Percentiles rank a stretch among this genome's conserved stretches.
Evolutionary conservation across 1,139 yeast species (phyloP).

Genomic region (Debaryomycetaceae sp.): DNA sequence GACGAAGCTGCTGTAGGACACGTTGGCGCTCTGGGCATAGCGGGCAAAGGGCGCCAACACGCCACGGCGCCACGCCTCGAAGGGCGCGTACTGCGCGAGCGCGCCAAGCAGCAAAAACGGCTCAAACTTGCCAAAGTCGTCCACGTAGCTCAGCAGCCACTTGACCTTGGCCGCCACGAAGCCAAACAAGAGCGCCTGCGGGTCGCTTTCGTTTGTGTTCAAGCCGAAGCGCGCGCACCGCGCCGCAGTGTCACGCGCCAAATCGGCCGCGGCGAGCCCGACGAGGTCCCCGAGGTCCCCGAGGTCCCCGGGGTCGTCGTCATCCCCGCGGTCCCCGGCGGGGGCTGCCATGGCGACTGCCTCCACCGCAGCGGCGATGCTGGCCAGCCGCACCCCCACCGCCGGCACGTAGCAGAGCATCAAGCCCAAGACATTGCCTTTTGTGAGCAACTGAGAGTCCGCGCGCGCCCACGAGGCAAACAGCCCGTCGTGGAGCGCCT

Average conservation of each 20-base stretch:
- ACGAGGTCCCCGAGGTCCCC: slow-evolving; percentile 1
- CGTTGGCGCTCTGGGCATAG: slow-evolving; percentile 13
- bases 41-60: slow-evolving; percentile 26
- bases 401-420: slow-evolving; percentile 8
- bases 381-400: slow-evolving; percentile 4
- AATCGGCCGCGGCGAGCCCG: slow-evolving; percentile 5
- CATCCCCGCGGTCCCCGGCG: not conserved
- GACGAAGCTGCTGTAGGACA: slow-evolving; percentile 1
- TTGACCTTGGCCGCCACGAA: slow-evolving; percentile 23
- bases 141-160: slow-evolving; percentile 18
- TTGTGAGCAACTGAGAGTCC: slow-evolving; percentile 6
- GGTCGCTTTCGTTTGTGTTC: slow-evolving; percentile 2
- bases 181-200: slow-evolving; percentile 12
- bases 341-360: not conserved
- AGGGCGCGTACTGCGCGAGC: slow-evolving; percentile 16
- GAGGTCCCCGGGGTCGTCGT: slow-evolving; percentile 2
- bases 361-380: slow-evolving; percentile 1
- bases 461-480: not conserved
- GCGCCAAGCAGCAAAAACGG: slow-evolving; percentile 16
- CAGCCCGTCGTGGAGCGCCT: not conserved
- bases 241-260: slow-evolving; percentile 4
- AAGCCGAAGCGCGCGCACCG: slow-evolving; percentile 3
- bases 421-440: slow-evolving; percentile 9
- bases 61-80: slow-evolving; percentile 26
- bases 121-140: slow-evolving; percentile 13